A percentile compares a stretch with the other conserved stretches of the same genome.
Conservation (phyloP, 1,284 basidiomycete genomes). For the Microbotryum intermedium region DNA sequence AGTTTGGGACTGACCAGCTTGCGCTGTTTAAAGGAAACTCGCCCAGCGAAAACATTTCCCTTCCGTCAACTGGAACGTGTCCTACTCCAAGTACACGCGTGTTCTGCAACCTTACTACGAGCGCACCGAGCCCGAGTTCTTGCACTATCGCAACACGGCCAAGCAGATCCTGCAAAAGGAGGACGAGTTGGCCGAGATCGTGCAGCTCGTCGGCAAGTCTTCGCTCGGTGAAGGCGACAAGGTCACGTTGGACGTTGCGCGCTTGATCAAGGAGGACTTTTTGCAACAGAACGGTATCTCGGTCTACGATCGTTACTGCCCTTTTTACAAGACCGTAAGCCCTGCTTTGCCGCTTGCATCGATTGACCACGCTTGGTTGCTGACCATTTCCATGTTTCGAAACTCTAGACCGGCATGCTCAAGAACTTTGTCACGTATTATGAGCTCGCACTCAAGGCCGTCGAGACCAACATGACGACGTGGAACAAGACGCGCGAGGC, state of each 20-base stretch:
- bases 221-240: slow-evolving; percentile 97
- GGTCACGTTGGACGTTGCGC: slow-evolving; percentile 93
- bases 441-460: slow-evolving; percentile 74
- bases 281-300: slow-evolving; percentile 98
- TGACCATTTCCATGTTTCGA: no score
- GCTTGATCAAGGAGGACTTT: slow-evolving; percentile 87
- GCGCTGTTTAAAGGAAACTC: slow-evolving; percentile 69
- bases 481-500: slow-evolving; percentile 86
- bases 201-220: slow-evolving; percentile 96
- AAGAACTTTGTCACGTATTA: slow-evolving; percentile 94
- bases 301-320: slow-evolving; percentile 94
- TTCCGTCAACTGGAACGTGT: slow-evolving; percentile 91
- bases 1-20: slow-evolving; percentile 1
- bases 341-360: not conserved
- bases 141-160: slow-evolving; percentile 79
- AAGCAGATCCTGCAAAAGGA: slow-evolving; percentile 99
- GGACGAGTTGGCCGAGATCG: slow-evolving; percentile 95
- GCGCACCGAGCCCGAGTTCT: slow-evolving; percentile 79
- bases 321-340: slow-evolving; percentile 77
- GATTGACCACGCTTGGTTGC: not conserved
- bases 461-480: slow-evolving; percentile 72
- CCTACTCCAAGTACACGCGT: slow-evolving; percentile 97
- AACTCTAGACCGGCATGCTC: slow-evolving; percentile 86
- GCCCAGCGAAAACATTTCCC: slow-evolving; percentile 65
- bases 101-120: slow-evolving; percentile 93